Base-by-base conservation (phyloP, 176 grass and related monocot genomes). In the Carex scoparia region DNA sequence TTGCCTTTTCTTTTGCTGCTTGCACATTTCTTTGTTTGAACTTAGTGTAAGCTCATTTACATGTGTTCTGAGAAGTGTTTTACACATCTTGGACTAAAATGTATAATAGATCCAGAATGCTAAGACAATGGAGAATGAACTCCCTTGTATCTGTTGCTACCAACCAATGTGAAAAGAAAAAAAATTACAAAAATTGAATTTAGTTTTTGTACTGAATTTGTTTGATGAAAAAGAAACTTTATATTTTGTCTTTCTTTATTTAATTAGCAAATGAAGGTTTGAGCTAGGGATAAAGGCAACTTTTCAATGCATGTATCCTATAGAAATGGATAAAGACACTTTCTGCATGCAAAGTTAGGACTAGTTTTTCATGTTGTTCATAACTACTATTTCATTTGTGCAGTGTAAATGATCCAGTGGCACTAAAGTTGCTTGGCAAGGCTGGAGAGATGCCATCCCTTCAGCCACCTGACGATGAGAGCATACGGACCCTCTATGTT, bases 341-440 rank as follows among this genome's bases (percentile, higher is more conserved):
- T 54, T 55, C 6, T 76, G 1, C 10, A 31, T 76, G 72, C 49
- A 30, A 31, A 5, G 2, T 28, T 49, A 9, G 1, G 9, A 49
- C 2, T 23, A 6, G 46, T 73, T 46, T 48, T 75, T 75, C 72
- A 16, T 73, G 18, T 28, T 74, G 2, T 58, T 37, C 59, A 28
- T 82, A 58, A 27, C 31, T 27, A 59, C 3, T 27, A 32, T 83
- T 83, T 90, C 37, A 38, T 81, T 18, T 54, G 54, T 87, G 70
- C 87, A 99, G 96, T 92, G 87, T 99, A 82, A 94, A 99, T 44
- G 93, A 99, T 51, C 96, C 96, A 46, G 93, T 99, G 86, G 93
- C 96, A 64, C 1, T 86, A 82, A 99, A 99, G 86, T 87, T 99
- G 70, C 81, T 99, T 86, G 12, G 93, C 56, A 99, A 95, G 93